phyloP scores from a whole-genome alignment of 2,329 filamentous ascomycete species.

The Parasarocladium wereldwijsianum region DNA sequence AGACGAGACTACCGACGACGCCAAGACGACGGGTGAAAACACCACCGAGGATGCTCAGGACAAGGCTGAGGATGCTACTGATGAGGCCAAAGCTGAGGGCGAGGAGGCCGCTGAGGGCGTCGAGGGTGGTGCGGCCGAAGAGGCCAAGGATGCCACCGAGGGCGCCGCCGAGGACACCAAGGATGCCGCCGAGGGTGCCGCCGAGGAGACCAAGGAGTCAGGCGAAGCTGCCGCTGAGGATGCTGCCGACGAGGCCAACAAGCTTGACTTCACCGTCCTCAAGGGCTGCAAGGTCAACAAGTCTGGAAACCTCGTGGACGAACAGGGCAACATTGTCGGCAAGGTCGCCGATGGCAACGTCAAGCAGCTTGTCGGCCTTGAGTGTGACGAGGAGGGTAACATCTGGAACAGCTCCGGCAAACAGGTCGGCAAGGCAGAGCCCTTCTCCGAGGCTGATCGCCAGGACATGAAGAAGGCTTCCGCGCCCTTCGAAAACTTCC shows the following conservation, averaged over 20 bases:
- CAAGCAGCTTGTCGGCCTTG: slow-evolving; percentile 48
- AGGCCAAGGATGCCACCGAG: slow-evolving; percentile 6
- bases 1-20: slow-evolving; percentile 4
- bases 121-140: no score
- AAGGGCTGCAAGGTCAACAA: slow-evolving; percentile 44
- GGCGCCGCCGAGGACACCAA: slow-evolving; percentile 8
- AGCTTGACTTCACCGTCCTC: slow-evolving; percentile 31
- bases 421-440: slow-evolving; percentile 51
- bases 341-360: slow-evolving; percentile 48
- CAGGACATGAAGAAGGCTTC: slow-evolving; percentile 27
- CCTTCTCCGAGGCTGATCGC: slow-evolving; percentile 35
- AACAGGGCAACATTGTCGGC: slow-evolving; percentile 39
- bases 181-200: slow-evolving; percentile 3
- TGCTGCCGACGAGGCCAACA: slow-evolving; percentile 11
- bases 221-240: slow-evolving; percentile 3
- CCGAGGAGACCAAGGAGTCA: slow-evolving; percentile 3
- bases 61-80: slow-evolving; percentile 7
- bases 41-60: slow-evolving; percentile 3
- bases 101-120: slow-evolving; percentile 7
- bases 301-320: slow-evolving; percentile 39
- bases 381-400: slow-evolving; percentile 49
- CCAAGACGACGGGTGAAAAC: not conserved
- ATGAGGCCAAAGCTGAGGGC: slow-evolving; percentile 5
- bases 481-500: slow-evolving; percentile 44
- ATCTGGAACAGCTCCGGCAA: slow-evolving; percentile 60